These are phyloP conservation scores for Symbiodinium natans DNA, from an alignment of 73 alveolate genomes.

Conservation along the genomic window DNA sequence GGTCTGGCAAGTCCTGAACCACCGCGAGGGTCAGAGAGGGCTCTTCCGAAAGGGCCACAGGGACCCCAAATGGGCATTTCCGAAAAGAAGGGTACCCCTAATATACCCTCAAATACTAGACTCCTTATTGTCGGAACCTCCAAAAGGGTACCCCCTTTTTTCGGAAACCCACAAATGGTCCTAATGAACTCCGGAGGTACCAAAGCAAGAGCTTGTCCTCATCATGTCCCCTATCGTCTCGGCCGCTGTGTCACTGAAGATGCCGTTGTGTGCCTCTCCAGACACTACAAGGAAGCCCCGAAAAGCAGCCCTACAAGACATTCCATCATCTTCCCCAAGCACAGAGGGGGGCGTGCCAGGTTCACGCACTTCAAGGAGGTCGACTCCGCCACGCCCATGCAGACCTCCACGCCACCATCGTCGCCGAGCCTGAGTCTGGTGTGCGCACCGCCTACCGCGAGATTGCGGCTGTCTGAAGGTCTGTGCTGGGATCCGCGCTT, in stretches of 20 bases:
- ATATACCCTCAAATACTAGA: no score
- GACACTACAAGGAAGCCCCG: no score
- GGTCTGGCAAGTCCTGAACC: conserved; percentile 44
- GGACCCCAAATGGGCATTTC: no score
- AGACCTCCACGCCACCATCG: conserved; percentile 58
- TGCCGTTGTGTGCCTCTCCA: conserved; percentile 52
- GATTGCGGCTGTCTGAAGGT: background rate
- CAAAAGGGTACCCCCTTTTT: no score
- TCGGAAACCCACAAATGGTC: no score
- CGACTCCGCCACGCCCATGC: conserved; percentile 70
- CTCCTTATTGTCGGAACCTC: no score
- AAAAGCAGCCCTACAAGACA: no score
- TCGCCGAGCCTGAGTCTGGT: conserved; percentile 37
- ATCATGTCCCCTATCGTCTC: conserved; percentile 51
- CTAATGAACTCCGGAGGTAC: no score
- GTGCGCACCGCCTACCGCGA: background rate
- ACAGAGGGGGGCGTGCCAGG: conserved; percentile 35
- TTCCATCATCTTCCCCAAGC: no score
- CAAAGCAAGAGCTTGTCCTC: no score
- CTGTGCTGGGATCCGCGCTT: background rate
- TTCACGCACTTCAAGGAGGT: conserved; percentile 36
- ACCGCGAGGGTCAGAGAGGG: background rate
- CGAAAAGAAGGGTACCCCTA: no score
- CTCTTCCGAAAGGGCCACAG: no score
- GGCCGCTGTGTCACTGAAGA: conserved; percentile 50